Evolutionary conservation across 1,284 basidiomycete genomes (phyloP), one percentile per base, ranked within the genome.

Genomic region (Xerocomus alliaceus): DNA sequence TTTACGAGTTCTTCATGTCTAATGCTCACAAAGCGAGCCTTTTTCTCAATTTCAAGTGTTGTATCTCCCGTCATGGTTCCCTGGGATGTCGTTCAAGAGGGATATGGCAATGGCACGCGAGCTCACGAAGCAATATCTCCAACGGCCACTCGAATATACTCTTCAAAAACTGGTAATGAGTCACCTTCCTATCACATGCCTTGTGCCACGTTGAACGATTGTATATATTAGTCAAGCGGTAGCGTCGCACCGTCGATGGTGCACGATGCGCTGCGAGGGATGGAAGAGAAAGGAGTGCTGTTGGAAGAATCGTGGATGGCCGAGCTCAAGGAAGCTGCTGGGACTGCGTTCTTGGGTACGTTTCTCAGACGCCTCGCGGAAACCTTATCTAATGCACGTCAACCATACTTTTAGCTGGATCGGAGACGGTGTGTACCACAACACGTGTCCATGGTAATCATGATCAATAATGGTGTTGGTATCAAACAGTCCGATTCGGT

Each of bases 161-260:
- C 18, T 51, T 11, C 35, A 39, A 7, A 51, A 29, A 39, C 9
- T 10, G 50, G 35, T 51, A 20, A 39, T 11, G 26, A 8, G n/a
- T n/a, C n/a, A n/a, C n/a, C n/a, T n/a, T n/a, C n/a, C n/a, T n/a
- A n/a, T n/a, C n/a, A n/a, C n/a, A n/a, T n/a, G n/a, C n/a, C n/a
- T n/a, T n/a, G n/a, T n/a, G n/a, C n/a, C 10, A 26, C 42, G 22
- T 15, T 24, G 24, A n/a, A 44, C 13, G 24, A 24, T 44, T 9
- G 24, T 10, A 20, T 39, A 39, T 48, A 18, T 18, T 22, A 39
- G 54, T 20, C n/a, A 5, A 20, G 17, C 17, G 24, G 32, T 17
- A 47, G 9, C 13, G 20, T n/a, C 11, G 29, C 54, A 8, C 57
- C 63, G 3, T 50, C 57, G 11, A 56, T 68, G 66, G 37, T 62